Conservation (phyloP, 495 filamentous ascomycete genomes). For the Copromyces sp. region DNA sequence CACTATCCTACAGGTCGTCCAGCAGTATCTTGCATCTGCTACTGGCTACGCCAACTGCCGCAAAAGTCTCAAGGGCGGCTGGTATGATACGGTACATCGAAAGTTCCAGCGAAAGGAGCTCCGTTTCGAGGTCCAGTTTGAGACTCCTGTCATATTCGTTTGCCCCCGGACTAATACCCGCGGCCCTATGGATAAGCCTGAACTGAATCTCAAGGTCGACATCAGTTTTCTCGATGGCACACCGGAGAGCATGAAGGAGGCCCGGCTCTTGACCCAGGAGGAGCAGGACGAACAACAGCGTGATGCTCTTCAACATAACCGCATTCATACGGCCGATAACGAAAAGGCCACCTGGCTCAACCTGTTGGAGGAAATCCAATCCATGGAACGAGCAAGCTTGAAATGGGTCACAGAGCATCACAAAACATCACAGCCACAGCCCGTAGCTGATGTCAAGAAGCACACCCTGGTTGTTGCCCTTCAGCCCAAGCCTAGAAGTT, state of each 20-base stretch:
- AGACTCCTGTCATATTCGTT: constrained; percentile 40
- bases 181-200: too few species aligned
- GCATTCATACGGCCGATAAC: constrained; percentile 37
- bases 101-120: constrained; percentile 32
- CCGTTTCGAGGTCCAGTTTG: constrained; percentile 40
- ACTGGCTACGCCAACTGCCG: constrained; percentile 32
- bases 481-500: constrained; percentile 37
- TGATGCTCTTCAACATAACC: constrained; percentile 5
- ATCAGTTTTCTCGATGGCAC: too few species aligned
- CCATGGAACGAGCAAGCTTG: constrained; percentile 35
- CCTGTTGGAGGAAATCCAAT: constrained; percentile 33
- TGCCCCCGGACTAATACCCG: constrained; percentile 2
- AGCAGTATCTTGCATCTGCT: constrained; percentile 35
- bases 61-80: constrained; percentile 35
- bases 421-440: not conserved
- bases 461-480: constrained; percentile 35
- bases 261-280: constrained; percentile 1
- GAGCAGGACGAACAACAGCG: too few species aligned
- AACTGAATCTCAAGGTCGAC: too few species aligned
- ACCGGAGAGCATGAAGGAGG: constrained; percentile 23
- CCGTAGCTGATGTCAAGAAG: not conserved
- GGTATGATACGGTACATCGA: constrained; percentile 31
- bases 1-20: constrained; percentile 30
- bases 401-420: constrained; percentile 23
- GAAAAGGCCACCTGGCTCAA: constrained; percentile 38